Base-by-base conservation (phyloP, 2,329 filamentous ascomycete genomes). In the Rhexocercosporidium sp. region DNA sequence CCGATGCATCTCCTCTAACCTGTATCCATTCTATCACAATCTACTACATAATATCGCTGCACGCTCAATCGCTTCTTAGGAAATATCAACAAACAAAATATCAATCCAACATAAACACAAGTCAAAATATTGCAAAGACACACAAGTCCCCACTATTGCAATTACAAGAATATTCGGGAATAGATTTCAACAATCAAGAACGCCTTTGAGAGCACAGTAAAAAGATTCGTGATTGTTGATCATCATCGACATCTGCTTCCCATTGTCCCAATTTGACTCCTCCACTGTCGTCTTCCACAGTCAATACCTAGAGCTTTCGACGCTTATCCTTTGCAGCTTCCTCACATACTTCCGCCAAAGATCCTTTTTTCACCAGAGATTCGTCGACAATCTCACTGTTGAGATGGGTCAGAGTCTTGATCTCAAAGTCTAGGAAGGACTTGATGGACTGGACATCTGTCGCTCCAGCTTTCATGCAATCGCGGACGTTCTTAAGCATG, bases 371-470 rank as follows among this genome's bases (percentile, higher is more conserved):
- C 0, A 77, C 74, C 46, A 73, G 66, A 20, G 69, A 64, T 62
- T 78, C 75, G 41, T 78, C 75, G 51, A 77, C 74, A 64, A 79
- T 76, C 64, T 80, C 78, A 4, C 70, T 66, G 56, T 76, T 75
- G 18, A 78, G 69, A 64, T 75, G 74, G 16, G 64, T 63, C 4
- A 78, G 53, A 39, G 73, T 69, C 27, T 72, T 71, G 61, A 80
- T 74, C 71, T 77, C 78, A 25, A 77, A 77, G 29, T 81, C 76
- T 1, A 81, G 66, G 66, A 79, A 78, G 7, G 68, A 54, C 53
- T 77, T 80, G 70, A 81, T 78, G 14, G 72, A 64, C 25, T 70
- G 74, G 57, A 79, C 76, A 59, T 79, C 75, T 3, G 72, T 73
- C 16, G 79, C 64, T 56, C 78, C 77, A 20, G 69, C 72, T 68